Base-by-base conservation (phyloP, 306 rosid genomes). In the Corylus avellana region DNA sequence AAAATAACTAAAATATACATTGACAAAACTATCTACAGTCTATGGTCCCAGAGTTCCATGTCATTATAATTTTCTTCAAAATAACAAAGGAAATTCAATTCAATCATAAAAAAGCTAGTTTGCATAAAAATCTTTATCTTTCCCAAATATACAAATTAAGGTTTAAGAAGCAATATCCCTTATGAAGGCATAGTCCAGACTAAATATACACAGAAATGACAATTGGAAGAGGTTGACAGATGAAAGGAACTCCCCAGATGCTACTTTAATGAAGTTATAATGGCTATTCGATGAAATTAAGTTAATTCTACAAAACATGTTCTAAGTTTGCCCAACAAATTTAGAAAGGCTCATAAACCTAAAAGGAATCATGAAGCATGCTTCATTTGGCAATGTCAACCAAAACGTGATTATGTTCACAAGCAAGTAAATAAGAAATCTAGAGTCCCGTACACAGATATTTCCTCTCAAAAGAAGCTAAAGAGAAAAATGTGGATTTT, bases 201-300 rank as follows among this genome's bases (percentile, higher is more conserved):
- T 22, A 73, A 80, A 61, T 50, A 73, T 61, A 72, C 69, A 47
- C 54, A 71, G 35, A 78, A 67, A 39, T 5, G 13, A 72, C 10
- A 54, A 54, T 55, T 49, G 37, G 13, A 27, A 56, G 61, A 77
- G 78, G 54, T 20, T n/a, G 54, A 27, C 56, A 63, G 10, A 5
- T 3, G 39, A 59, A 39, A 12, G 46, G 58, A 59, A 42, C 13
- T 53, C 70, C 67, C 29, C 55, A 18, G 51, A 49, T 67, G 77
- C 50, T 18, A 9, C 53, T 76, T 27, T 44, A 70, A 70, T 42
- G 27, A 27, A 57, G 35, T 62, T 35, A 39, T 25, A 51, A 67
- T 73, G 56, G 42, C 56, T 3, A 62, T 71, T 70, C 57, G 32
- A 18, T 73, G 67, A 75, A 7, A 71, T 47, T 39, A 47, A 12